Evolutionary conservation across 1,284 basidiomycete species (phyloP), one percentile per base, ranked within the genome.

Genomic region (Trichosporon sp.): DNA sequence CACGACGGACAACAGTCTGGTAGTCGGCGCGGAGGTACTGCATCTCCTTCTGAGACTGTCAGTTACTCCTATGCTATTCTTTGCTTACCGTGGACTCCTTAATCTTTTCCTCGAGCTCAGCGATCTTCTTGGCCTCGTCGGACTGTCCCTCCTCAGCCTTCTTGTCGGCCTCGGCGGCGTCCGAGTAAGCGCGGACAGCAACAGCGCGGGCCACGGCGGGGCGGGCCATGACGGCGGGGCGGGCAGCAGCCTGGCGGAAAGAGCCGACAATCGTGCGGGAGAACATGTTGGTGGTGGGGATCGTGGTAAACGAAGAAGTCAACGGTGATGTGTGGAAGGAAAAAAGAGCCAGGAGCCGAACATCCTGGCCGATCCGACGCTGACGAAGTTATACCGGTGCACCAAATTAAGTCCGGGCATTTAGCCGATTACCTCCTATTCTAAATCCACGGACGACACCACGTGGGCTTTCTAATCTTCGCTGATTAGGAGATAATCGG

Each of bases 11-110:
- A 66, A 98, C 87, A 83, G 98, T 99, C 74, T 98, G 87, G 85
- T 94, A 94, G 86, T 99, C 96, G 75, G 96, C 97, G 81, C 93
- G 91, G 71, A 92, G 87, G 82, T 96, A 96, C 72, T 91, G 90
- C 79, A 95, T 86, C 78, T 93, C 91, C 79, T 89, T 87, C 93
- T 95, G 78, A 75, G 8, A 1, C 12, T 7, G 69, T 70, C 40
- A 73, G 71, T 32, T 43, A 31, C 16, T 26, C 26, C 26, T 2
- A n/a, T 10, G 5, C 19, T 38, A 16, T 6, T 1, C 7, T 2
- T 32, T 6, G 12, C 10, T 40, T 21, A 43, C 19, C n/a, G 19
- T 7, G 63, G 71, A 21, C 67, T 73, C 74, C 65, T 59, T 73
- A 48, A 73, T 37, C 74, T 75, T 71, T 26, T 46, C 74, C 70